Conservation (phyloP, 2,329 filamentous ascomycete genomes). For the Aspergillus piperis region DNA sequence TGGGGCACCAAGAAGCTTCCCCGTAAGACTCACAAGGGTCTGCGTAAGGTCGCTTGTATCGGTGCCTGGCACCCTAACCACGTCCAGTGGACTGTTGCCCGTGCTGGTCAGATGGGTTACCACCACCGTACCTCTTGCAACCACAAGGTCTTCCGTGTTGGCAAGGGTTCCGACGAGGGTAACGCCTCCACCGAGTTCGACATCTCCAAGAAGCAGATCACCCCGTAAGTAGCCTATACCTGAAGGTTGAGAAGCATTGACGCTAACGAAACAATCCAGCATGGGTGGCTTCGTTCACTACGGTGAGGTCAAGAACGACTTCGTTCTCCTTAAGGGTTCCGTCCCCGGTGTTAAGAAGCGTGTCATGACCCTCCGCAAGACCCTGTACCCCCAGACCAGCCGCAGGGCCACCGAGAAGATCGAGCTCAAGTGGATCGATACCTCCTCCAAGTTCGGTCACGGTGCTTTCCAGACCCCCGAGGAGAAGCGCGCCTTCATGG, state of each 20-base stretch:
- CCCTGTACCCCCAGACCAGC: conserved; percentile 96
- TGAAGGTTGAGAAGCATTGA: conserved; percentile 26
- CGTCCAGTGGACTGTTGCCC: conserved; percentile 99
- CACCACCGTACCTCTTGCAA: conserved; percentile 99
- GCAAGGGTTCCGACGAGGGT: conserved; percentile 85
- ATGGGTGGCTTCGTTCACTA: conserved; percentile 99
- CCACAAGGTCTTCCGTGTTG: conserved; percentile 99
- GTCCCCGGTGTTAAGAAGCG: conserved; percentile 99
- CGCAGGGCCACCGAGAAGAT: conserved; percentile 97
- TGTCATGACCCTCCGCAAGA: conserved; percentile 97
- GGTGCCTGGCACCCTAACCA: conserved; percentile 99
- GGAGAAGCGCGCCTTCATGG: conserved; percentile 97
- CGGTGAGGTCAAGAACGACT: conserved; percentile 99
- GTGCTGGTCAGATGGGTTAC: conserved; percentile 99
- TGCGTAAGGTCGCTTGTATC: conserved; percentile 99
- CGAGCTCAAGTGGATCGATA: conserved; percentile 99
- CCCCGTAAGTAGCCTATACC: conserved; percentile 72
- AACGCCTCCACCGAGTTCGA: conserved; percentile 95
- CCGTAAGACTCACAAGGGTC: conserved; percentile 99
- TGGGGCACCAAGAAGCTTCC: conserved; percentile 99
- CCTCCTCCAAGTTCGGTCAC: conserved; percentile 99
- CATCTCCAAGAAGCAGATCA: conserved; percentile 99
- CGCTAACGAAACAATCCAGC: conserved; percentile 55
- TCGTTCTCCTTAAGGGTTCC: conserved; percentile 95
- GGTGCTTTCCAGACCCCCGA: conserved; percentile 98